These are phyloP conservation scores for Atkinsonella texensis DNA, from an alignment of 2,329 filamentous ascomycete species.

Conservation along the genomic window DNA sequence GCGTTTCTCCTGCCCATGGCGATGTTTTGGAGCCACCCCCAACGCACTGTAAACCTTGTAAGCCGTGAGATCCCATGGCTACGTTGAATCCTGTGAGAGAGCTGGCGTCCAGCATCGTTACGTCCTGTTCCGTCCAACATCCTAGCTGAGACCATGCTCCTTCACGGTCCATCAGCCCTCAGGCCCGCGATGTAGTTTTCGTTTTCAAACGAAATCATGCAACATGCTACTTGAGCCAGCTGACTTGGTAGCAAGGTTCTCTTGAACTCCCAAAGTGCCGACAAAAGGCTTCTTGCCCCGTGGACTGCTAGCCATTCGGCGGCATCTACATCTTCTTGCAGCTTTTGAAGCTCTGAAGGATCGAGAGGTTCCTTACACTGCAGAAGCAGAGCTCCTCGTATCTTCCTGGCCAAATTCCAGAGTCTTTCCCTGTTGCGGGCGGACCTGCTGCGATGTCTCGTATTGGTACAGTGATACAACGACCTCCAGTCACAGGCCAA, in stretches of 20 bases:
- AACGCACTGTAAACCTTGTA: neutral
- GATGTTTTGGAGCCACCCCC: neutral
- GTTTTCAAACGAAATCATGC: neutral
- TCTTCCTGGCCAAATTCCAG: neutral
- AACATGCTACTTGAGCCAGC: neutral
- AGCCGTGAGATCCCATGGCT: neutral
- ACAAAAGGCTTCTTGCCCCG: neutral
- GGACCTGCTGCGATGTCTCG: neutral
- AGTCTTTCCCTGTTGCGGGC: neutral
- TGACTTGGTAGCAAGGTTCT: neutral
- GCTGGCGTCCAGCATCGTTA: neutral
- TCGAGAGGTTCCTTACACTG: neutral
- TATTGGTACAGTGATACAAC: conserved; percentile 1
- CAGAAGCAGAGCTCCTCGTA: neutral
- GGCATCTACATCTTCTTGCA: neutral
- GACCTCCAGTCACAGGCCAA: neutral
- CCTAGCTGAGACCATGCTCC: neutral
- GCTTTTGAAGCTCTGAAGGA: neutral
- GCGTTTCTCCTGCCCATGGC: neutral
- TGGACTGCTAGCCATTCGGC: neutral
- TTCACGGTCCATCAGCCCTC: neutral
- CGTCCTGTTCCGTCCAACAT: neutral
- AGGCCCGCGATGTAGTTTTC: neutral
- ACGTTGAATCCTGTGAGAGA: neutral
- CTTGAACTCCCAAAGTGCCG: neutral